A percentile compares a stretch with the other conserved stretches of the same genome.
These are phyloP conservation scores for Lactifluus rugatus DNA, from an alignment of 768 basidiomycete species.

Conservation along the genomic window DNA sequence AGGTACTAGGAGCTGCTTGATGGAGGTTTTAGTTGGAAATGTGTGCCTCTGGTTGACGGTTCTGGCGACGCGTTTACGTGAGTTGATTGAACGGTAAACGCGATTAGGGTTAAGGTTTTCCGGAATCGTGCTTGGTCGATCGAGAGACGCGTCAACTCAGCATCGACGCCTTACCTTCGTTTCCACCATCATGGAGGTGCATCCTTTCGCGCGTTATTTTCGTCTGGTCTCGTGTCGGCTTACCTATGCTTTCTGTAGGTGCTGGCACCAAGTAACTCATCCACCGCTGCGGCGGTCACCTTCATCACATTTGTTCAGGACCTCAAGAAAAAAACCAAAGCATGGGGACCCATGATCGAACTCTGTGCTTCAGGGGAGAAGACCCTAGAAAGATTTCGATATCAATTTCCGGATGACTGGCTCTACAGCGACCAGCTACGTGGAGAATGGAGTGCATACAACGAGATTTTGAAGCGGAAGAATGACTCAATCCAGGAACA, in stretches of 20 bases:
- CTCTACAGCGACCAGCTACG: conserved; percentile 95
- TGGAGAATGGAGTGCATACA: conserved; percentile 98
- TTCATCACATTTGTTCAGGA: conserved; percentile 99
- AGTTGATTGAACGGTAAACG: background rate
- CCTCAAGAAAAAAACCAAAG: conserved; percentile 91
- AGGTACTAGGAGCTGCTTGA: background rate
- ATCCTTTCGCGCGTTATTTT: conserved; percentile 6
- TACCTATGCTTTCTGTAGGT: conserved; percentile 18
- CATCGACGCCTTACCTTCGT: conserved; percentile 10
- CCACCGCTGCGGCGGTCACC: conserved; percentile 95
- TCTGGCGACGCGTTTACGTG: background rate
- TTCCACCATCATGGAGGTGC: conserved; percentile 29
- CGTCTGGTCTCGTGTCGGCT: conserved; percentile 1
- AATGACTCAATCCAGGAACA: conserved; percentile 98
- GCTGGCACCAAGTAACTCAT: conserved; percentile 70
- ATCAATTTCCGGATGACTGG: conserved; percentile 96
- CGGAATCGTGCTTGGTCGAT: conserved; percentile 5
- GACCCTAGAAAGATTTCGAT: conserved; percentile 93
- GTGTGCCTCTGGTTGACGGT: background rate
- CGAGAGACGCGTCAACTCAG: conserved; percentile 13
- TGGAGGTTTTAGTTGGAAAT: background rate
- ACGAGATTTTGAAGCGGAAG: conserved; percentile 95
- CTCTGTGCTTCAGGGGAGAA: conserved; percentile 93
- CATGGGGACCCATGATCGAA: conserved; percentile 96
- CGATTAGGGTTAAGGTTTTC: conserved; percentile 12